These are phyloP conservation scores for Metschnikowia cubensis DNA, from an alignment of 805 yeast species.

Conservation along the genomic window DNA sequence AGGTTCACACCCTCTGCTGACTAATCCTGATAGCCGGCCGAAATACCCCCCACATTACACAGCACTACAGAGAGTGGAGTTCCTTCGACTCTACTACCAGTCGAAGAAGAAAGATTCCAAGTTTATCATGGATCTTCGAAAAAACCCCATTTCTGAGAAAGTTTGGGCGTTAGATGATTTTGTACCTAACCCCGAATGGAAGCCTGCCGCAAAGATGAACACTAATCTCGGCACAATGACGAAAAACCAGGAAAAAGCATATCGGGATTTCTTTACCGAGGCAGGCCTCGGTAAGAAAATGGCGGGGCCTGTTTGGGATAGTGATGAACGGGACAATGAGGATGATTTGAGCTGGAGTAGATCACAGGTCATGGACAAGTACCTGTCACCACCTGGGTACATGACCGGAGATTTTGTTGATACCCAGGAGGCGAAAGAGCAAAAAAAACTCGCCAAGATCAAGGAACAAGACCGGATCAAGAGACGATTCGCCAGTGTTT, in stretches of 20 bases:
- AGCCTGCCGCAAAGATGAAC: constrained; percentile 13
- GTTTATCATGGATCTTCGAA: constrained; percentile 23
- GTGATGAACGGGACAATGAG: constrained; percentile 12
- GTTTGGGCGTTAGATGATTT: constrained; percentile 37
- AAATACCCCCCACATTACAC: constrained; percentile 21
- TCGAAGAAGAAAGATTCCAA: constrained; percentile 19
- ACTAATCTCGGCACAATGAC: constrained; percentile 21
- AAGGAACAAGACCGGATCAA: constrained; percentile 26
- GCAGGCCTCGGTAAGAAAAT: constrained; percentile 15
- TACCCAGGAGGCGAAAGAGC: constrained; percentile 27
- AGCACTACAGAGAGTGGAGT: constrained; percentile 32
- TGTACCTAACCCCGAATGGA: constrained; percentile 26
- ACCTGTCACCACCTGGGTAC: constrained; percentile 39
- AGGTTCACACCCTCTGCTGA: neutral
- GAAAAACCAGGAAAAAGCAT: constrained; percentile 16
- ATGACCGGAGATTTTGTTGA: constrained; percentile 36
- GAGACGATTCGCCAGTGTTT: constrained; percentile 26
- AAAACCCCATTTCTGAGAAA: constrained; percentile 36
- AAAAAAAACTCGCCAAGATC: constrained; percentile 18
- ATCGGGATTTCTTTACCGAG: constrained; percentile 16
- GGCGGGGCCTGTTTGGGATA: constrained; percentile 17
- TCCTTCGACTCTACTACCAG: constrained; percentile 23
- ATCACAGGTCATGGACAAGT: constrained; percentile 34
- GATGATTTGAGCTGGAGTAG: constrained; percentile 12
- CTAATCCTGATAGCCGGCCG: neutral